Conservation (phyloP, 192 early-diverging fungal genomes). For the Pilaira anomala region DNA sequence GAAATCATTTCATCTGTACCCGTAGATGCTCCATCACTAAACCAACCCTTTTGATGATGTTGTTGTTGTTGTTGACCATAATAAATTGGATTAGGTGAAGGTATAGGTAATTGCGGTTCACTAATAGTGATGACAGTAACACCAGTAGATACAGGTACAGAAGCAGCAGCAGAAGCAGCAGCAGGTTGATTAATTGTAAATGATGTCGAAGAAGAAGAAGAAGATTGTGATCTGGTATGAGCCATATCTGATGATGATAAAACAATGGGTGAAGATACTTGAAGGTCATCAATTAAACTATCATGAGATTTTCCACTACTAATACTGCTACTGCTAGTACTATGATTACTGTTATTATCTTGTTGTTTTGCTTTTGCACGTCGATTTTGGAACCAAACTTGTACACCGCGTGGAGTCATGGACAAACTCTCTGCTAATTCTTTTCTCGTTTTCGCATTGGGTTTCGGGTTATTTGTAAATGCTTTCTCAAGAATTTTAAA, state of each 20-base stretch:
- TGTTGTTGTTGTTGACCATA: background rate
- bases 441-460: constrained; percentile 59
- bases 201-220: background rate
- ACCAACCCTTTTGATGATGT: background rate
- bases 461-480: constrained; percentile 67
- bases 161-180: background rate
- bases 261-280: constrained; percentile 6
- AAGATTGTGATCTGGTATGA: constrained; percentile 13
- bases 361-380: constrained; percentile 67
- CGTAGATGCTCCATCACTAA: too few relatives aligned
- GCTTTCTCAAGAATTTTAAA: constrained; percentile 66
- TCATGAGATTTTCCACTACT: background rate
- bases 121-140: background rate
- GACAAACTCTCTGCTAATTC: constrained; percentile 54
- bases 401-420: constrained; percentile 74
- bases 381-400: constrained; percentile 86
- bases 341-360: constrained; percentile 5
- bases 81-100: background rate
- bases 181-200: background rate
- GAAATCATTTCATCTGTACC: background rate
- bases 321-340: background rate
- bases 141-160: too few relatives aligned
- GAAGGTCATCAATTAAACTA: background rate
- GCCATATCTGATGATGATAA: constrained; percentile 11
- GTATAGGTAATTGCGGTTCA: background rate